Conservation (phyloP, 192 early-diverging fungal genomes). For the Jimgerdemannia flammicorona region DNA sequence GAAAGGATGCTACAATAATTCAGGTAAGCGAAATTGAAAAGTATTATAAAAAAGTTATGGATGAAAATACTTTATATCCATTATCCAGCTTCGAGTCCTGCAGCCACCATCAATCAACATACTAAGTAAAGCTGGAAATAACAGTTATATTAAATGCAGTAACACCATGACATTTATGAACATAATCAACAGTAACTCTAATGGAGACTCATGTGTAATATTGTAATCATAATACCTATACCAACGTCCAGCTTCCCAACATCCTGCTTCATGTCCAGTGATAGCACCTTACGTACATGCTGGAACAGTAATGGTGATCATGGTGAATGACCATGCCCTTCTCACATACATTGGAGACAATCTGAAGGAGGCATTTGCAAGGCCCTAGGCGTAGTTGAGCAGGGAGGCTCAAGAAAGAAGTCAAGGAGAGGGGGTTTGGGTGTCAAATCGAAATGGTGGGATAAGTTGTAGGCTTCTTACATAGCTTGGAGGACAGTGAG, state of each 20-base stretch:
- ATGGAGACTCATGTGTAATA: conserved; percentile 61
- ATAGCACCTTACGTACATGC: conserved; percentile 74
- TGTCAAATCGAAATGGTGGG: background rate
- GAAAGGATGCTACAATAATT: too few relatives aligned
- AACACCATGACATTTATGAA: too few relatives aligned
- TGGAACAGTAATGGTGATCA: conserved; percentile 90
- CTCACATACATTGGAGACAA: conserved; percentile 49
- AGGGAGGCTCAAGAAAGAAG: background rate
- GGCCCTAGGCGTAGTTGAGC: conserved; percentile 43
- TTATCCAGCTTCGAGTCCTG: conserved; percentile 91
- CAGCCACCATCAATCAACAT: too few relatives aligned
- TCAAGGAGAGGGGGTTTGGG: background rate
- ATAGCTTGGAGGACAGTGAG: conserved; percentile 91
- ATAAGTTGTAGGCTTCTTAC: conserved; percentile 55
- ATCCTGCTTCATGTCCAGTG: conserved; percentile 75
- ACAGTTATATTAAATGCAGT: too few relatives aligned
- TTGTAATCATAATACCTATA: conserved; percentile 95
- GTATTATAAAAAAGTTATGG: too few relatives aligned
- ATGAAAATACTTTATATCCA: conserved; percentile 84
- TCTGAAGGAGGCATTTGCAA: conserved; percentile 64
- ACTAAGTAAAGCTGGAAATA: too few relatives aligned
- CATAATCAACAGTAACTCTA: conserved; percentile 4
- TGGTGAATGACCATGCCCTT: conserved; percentile 89
- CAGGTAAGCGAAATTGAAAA: too few relatives aligned
- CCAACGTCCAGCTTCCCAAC: conserved; percentile 66